Conservation (phyloP, 2,329 filamentous ascomycete genomes). For the Beauveria varroae region DNA sequence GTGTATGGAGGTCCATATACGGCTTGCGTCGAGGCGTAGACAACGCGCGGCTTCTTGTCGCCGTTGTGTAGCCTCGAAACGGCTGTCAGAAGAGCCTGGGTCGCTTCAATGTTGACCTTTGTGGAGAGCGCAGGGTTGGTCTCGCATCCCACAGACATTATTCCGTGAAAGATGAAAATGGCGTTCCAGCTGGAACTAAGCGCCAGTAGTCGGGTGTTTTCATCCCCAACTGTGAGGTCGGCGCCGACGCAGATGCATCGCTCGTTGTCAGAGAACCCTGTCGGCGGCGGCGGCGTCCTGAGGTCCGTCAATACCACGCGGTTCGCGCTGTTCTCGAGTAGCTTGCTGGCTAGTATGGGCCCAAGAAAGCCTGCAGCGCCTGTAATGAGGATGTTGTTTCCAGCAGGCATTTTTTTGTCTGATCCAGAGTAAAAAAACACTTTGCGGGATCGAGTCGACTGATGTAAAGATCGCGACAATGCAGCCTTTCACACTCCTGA, state of each 20-base stretch:
- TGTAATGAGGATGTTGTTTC: slow-evolving; percentile 49
- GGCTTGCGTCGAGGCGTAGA: slow-evolving; percentile 52
- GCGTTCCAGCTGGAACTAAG: slow-evolving; percentile 23
- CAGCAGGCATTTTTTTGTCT: neutral
- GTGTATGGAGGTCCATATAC: slow-evolving; percentile 46
- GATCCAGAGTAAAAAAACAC: neutral
- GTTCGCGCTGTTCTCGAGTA: slow-evolving; percentile 35
- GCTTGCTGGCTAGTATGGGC: slow-evolving; percentile 49
- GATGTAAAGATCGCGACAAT: neutral
- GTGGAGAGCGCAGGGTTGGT: slow-evolving; percentile 40
- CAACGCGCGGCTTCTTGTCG: slow-evolving; percentile 32
- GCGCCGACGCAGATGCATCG: slow-evolving; percentile 19
- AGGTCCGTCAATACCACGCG: slow-evolving; percentile 51
- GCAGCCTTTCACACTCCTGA: neutral
- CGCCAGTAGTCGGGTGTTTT: slow-evolving; percentile 17
- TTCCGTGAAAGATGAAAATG: slow-evolving; percentile 52
- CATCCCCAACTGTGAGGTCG: slow-evolving; percentile 19
- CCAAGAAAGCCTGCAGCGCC: slow-evolving; percentile 59
- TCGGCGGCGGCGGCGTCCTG: slow-evolving; percentile 41
- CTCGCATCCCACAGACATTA: slow-evolving; percentile 57
- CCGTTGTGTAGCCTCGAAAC: slow-evolving; percentile 37
- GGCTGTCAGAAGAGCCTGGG: slow-evolving; percentile 42
- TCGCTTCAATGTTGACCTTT: slow-evolving; percentile 49
- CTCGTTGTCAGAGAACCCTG: slow-evolving; percentile 20
- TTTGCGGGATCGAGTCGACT: neutral